phyloP scores from a whole-genome alignment of 768 basidiomycete species.

The Daedalea quercina region DNA sequence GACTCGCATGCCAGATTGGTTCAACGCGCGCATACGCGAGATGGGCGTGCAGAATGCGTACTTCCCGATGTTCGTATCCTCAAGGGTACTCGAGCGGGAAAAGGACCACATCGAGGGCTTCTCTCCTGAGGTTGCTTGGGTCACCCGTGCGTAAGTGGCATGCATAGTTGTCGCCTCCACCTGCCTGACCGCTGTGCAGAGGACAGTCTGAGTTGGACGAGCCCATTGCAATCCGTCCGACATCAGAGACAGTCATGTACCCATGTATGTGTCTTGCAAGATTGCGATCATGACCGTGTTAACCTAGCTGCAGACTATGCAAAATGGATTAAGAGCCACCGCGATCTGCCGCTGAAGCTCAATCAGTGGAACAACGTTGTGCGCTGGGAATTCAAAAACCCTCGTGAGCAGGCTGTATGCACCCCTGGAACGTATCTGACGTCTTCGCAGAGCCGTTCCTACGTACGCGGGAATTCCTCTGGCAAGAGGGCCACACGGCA shows the following conservation, averaged over 20 bases:
- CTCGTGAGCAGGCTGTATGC: constrained; percentile 54
- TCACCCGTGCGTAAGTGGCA: constrained; percentile 77
- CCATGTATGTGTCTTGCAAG: constrained; percentile 56
- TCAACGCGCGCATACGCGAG: constrained; percentile 86
- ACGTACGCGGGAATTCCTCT: constrained; percentile 98
- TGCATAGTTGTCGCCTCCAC: not conserved
- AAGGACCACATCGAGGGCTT: constrained; percentile 99
- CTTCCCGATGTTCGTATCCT: constrained; percentile 98
- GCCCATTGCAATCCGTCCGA: constrained; percentile 96
- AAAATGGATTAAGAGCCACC: constrained; percentile 97
- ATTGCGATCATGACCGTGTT: constrained; percentile 4
- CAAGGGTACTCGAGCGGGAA: constrained; percentile 89
- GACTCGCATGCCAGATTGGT: constrained; percentile 62
- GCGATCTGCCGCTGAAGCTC: constrained; percentile 93
- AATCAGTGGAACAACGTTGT: constrained; percentile 99
- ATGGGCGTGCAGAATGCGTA: constrained; percentile 96
- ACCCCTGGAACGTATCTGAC: not conserved
- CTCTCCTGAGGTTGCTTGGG: constrained; percentile 99
- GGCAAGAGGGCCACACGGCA: constrained; percentile 99
- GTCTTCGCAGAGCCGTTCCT: constrained; percentile 80
- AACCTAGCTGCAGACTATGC: constrained; percentile 74
- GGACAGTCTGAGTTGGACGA: constrained; percentile 93
- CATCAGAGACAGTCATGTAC: constrained; percentile 99
- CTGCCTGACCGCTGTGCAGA: constrained; percentile 30
- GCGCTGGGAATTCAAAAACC: constrained; percentile 99